Evolutionary conservation across 495 filamentous ascomycete species (phyloP), one percentile per base, ranked within the genome.

Genomic region (Lepraria neglecta): DNA sequence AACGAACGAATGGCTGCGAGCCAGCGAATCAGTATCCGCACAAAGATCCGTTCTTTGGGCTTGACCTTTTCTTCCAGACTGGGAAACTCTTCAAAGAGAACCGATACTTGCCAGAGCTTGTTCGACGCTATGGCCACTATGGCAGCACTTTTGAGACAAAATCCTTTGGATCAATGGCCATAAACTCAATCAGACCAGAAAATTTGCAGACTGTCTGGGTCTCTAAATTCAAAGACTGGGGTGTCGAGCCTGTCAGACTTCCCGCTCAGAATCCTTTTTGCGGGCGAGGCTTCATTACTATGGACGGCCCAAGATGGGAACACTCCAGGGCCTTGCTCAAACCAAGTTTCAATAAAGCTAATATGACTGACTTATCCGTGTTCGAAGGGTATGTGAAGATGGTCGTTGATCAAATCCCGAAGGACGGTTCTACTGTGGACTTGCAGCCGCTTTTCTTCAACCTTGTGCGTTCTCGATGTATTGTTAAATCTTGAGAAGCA

Each of bases 381-480:
- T 65, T 74, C 21, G 72, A 72, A 62, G 21, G 63, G 14, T 65
- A 73, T 59, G 5, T 58, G 17, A 28, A 42, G 11, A 31, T 40
- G 15, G 24, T 61, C 19, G 19, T 65, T 51, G 30, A 65, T 21
- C 54, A 38, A 59, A 69, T 85, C 63, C 75, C 79, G 0, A 67
- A 48, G 4, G 78, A 83, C 63, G 76, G 80, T 0, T 65, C 71
- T 0, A 78, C 76, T 0, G 71, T 86, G 14, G 84, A 91, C 67
- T 70, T 91, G 7, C 84, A 86, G 68, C 74, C 79, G 2, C 71
- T 87, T 10, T 86, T 90, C 68, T 85, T 81, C 9, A 21, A 31
- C n/a, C 43, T 61, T 17, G 43, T 58, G 6, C 35, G 27, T 60
- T 64, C 27, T 11, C 55, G 46, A 38, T 38, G 33, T 38, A 38